phyloP scores from a whole-genome alignment of 2,329 filamentous ascomycete species.

The Dryadomyces sulphureus region DNA sequence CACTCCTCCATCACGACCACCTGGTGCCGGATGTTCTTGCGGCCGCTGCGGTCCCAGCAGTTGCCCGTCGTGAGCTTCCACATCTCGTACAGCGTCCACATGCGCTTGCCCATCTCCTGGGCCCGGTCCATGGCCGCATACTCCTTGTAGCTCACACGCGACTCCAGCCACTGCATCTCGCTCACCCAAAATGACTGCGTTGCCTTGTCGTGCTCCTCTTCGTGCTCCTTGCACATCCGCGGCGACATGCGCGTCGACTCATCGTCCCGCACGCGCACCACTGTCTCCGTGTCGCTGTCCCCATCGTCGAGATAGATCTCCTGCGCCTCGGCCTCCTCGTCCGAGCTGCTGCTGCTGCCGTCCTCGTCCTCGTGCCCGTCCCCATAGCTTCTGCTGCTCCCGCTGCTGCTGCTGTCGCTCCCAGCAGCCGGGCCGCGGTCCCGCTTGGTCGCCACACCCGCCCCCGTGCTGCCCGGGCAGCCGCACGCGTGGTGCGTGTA shows the following conservation, averaged over 20 bases:
- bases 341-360: background rate
- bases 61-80: constrained; percentile 7
- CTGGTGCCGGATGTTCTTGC: background rate
- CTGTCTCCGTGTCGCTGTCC: background rate
- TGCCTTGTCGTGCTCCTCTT: constrained; percentile 1
- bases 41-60: background rate
- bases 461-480: background rate
- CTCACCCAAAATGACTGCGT: constrained; percentile 6
- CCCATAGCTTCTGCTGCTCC: constrained; percentile 1
- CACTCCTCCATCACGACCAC: background rate
- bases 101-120: background rate
- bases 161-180: constrained; percentile 7
- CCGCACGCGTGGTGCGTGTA: constrained; percentile 6
- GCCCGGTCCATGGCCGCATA: background rate
- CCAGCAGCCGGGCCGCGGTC: too few species aligned
- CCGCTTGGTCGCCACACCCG: too few species aligned
- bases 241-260: background rate
- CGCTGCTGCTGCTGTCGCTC: background rate
- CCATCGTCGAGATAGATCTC: too few species aligned
- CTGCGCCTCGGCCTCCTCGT: background rate
- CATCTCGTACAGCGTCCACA: constrained; percentile 6
- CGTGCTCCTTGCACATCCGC: constrained; percentile 6
- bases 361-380: background rate
- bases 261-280: background rate
- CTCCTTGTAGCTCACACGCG: background rate